Conservation (phyloP, 805 yeast genomes). For the Yamadazyma takamatsuzukensis region DNA sequence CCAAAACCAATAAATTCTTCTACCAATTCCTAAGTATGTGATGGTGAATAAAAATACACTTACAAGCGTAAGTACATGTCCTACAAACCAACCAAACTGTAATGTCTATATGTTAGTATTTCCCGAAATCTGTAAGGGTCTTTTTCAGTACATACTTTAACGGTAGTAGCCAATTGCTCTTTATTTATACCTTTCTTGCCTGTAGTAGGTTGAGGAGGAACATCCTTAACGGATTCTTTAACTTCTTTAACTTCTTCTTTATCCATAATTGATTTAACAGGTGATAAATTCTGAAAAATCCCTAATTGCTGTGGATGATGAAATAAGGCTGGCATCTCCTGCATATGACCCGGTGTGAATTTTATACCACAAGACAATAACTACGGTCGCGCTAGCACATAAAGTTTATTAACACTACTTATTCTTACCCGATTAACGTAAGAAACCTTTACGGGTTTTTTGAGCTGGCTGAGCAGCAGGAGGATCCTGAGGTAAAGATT, state of each 20-base stretch:
- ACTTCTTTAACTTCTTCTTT: not conserved
- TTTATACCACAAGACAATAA: no score
- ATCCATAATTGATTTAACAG: no score
- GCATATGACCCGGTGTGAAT: no score
- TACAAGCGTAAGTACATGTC: slow-evolving; percentile 34
- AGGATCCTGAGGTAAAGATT: slow-evolving; percentile 51
- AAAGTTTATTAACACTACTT: no score
- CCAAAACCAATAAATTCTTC: slow-evolving; percentile 28
- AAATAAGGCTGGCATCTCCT: no score
- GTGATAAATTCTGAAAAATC: no score
- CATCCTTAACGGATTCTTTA: no score
- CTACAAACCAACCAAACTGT: slow-evolving; percentile 76
- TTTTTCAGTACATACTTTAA: slow-evolving; percentile 16
- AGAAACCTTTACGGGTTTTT: slow-evolving; percentile 76
- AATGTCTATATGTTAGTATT: slow-evolving; percentile 31
- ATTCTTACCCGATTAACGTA: slow-evolving; percentile 54
- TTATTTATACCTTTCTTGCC: slow-evolving; percentile 4
- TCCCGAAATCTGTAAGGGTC: no score
- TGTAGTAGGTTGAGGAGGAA: not conserved
- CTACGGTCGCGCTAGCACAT: no score
- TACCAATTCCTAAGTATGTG: slow-evolving; percentile 29
- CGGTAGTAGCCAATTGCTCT: slow-evolving; percentile 17
- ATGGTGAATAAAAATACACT: slow-evolving; percentile 28
- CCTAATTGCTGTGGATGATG: no score
- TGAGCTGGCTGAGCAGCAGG: slow-evolving; percentile 39